phyloP scores from a whole-genome alignment of 805 yeast species.

The Saturnispora hagleri region DNA sequence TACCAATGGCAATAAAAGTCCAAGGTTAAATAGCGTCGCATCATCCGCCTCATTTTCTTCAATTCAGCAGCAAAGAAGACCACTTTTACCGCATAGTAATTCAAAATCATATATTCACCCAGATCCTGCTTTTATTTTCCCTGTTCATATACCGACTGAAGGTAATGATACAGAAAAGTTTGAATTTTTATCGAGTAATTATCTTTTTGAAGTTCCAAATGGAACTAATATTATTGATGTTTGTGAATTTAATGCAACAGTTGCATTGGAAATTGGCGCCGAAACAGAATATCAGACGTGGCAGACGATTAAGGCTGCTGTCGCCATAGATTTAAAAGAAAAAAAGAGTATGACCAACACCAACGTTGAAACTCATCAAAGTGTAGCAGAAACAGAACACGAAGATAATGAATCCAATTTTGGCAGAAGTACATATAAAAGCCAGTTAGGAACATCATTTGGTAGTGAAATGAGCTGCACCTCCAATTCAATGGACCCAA shows the following conservation, averaged over 20 bases:
- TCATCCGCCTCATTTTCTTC: slow-evolving; percentile 6
- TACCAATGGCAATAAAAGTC: neutral
- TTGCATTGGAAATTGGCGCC: slow-evolving; percentile 43
- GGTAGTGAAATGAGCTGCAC: slow-evolving; percentile 8
- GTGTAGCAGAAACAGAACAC: slow-evolving; percentile 2
- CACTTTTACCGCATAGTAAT: slow-evolving; percentile 12
- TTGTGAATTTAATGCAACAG: slow-evolving; percentile 47
- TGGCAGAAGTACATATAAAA: slow-evolving; percentile 7
- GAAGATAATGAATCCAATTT: slow-evolving; percentile 11
- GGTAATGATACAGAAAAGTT: slow-evolving; percentile 36
- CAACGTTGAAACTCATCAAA: slow-evolving; percentile 11
- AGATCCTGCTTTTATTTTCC: slow-evolving; percentile 29
- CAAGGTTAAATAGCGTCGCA: slow-evolving; percentile 1
- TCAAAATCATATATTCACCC: neutral
- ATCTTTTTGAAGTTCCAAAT: slow-evolving; percentile 37
- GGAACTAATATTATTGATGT: slow-evolving; percentile 44
- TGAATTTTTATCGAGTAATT: slow-evolving; percentile 40
- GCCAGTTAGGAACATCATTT: slow-evolving; percentile 16
- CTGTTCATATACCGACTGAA: slow-evolving; percentile 35
- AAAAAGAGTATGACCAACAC: slow-evolving; percentile 3
- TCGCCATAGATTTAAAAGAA: slow-evolving; percentile 27
- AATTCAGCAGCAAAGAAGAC: slow-evolving; percentile 13
- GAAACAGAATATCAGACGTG: slow-evolving; percentile 55
- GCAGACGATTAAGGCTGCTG: slow-evolving; percentile 45
- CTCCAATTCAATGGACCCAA: neutral